These are phyloP conservation scores for Xylaria sp. DNA, from an alignment of 2,329 filamentous ascomycete species.

Conservation along the genomic window DNA sequence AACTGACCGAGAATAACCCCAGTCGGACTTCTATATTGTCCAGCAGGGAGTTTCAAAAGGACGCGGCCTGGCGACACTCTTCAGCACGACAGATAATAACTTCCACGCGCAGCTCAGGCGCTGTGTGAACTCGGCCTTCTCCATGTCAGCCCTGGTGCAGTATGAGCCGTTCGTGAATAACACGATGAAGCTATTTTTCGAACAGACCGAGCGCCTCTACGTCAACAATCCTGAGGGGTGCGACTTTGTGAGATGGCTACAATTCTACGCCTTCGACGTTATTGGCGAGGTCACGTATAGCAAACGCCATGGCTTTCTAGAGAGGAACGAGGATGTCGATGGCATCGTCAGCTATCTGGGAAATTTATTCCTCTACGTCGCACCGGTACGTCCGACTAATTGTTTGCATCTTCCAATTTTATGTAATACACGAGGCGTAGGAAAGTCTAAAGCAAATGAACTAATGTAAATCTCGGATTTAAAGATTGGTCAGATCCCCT, in stretches of 20 bases:
- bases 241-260: slow-evolving; percentile 77
- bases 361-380: slow-evolving; percentile 75
- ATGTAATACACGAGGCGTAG: background rate
- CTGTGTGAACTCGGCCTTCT: slow-evolving; percentile 79
- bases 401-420: background rate
- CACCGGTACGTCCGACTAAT: slow-evolving; percentile 63
- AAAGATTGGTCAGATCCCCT: slow-evolving; percentile 78
- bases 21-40: slow-evolving; percentile 85
- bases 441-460: background rate
- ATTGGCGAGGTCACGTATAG: slow-evolving; percentile 82
- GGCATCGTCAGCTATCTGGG: slow-evolving; percentile 75
- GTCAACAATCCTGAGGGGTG: slow-evolving; percentile 59
- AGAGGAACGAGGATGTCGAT: slow-evolving; percentile 79
- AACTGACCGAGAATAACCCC: slow-evolving; percentile 26
- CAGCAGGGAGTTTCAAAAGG: slow-evolving; percentile 79
- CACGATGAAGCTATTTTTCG: slow-evolving; percentile 76
- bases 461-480: background rate
- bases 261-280: slow-evolving; percentile 85
- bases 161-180: slow-evolving; percentile 85
- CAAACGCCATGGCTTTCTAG: slow-evolving; percentile 79
- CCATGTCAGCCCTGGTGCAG: slow-evolving; percentile 80
- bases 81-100: slow-evolving; percentile 78
- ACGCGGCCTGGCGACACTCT: slow-evolving; percentile 75
- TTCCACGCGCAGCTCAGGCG: slow-evolving; percentile 81
- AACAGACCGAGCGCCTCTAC: slow-evolving; percentile 68